phyloP scores from a whole-genome alignment of 169 alveolate species.

The Cryptosporidium andersoni region DNA sequence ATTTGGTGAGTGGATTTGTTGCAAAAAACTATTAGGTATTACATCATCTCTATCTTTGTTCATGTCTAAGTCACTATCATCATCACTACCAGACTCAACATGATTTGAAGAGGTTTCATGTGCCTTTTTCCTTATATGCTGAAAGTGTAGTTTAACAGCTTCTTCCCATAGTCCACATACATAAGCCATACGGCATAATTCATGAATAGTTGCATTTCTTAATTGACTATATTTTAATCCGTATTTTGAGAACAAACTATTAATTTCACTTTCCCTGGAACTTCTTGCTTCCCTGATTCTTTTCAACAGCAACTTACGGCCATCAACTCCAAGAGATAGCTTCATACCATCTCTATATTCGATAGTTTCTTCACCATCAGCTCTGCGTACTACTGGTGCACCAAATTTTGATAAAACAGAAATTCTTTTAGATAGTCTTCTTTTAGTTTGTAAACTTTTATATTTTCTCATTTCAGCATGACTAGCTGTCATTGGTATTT shows the following conservation, averaged over 20 bases:
- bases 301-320: conserved; percentile 38
- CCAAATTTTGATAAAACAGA: conserved; percentile 70
- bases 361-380: conserved; percentile 69
- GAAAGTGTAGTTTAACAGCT: conserved; percentile 71
- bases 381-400: conserved; percentile 71
- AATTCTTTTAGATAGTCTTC: conserved; percentile 66
- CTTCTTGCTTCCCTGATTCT: conserved; percentile 64
- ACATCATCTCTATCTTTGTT: conserved; percentile 60
- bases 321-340: conserved; percentile 72
- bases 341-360: conserved; percentile 71
- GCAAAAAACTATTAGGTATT: conserved; percentile 46
- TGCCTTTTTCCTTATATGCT: conserved; percentile 66
- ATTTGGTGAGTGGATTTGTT: conserved; percentile 39
- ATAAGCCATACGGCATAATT: conserved; percentile 71
- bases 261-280: conserved; percentile 70
- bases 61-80: conserved; percentile 62
- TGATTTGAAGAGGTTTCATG: conserved; percentile 57
- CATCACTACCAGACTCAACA: conserved; percentile 67
- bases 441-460: conserved; percentile 59
- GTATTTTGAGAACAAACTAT: conserved; percentile 65
- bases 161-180: conserved; percentile 74
- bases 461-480: conserved; percentile 71
- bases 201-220: conserved; percentile 73
- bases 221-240: conserved; percentile 72
- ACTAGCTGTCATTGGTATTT: conserved; percentile 71